phyloP scores from a whole-genome alignment of 257 asterid species.

The Verbascum thapsus region DNA sequence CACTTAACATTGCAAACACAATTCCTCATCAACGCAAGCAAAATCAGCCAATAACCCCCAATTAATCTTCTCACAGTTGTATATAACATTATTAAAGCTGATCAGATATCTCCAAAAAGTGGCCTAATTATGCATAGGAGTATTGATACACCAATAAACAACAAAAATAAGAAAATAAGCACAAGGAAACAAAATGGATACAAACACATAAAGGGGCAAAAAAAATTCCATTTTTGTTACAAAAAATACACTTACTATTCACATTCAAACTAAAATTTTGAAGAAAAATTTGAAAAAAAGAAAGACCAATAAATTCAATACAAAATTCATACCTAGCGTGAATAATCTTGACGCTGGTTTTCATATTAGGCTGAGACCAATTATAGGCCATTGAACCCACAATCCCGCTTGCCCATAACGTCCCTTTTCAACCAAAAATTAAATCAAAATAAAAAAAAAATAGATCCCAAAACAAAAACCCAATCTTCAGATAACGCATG shows the following conservation, averaged over 20 bases:
- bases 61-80: neutral
- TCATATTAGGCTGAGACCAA: conserved; percentile 97
- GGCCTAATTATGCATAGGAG: neutral
- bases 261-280: too few relatives aligned
- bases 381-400: conserved; percentile 88
- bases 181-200: too few relatives aligned
- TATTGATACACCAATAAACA: too few relatives aligned
- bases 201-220: neutral
- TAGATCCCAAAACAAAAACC: too few relatives aligned
- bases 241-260: neutral
- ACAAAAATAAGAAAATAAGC: too few relatives aligned
- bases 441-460: conserved; percentile 26
- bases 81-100: neutral
- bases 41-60: neutral
- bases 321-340: conserved; percentile 90
- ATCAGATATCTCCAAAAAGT: neutral
- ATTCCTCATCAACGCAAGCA: conserved; percentile 13
- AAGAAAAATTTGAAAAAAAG: too few relatives aligned
- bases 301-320: too few relatives aligned
- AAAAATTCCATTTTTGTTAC: conserved; percentile 1
- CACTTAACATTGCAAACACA: neutral
- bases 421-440: conserved; percentile 40
- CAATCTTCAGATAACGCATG: too few relatives aligned
- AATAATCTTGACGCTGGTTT: conserved; percentile 84
- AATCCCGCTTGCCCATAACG: conserved; percentile 68